Evolutionary conservation across 352 stramenopile genomes (phyloP), one percentile per base, ranked within the genome.

Genomic region (Phytopythium mirpurense): DNA sequence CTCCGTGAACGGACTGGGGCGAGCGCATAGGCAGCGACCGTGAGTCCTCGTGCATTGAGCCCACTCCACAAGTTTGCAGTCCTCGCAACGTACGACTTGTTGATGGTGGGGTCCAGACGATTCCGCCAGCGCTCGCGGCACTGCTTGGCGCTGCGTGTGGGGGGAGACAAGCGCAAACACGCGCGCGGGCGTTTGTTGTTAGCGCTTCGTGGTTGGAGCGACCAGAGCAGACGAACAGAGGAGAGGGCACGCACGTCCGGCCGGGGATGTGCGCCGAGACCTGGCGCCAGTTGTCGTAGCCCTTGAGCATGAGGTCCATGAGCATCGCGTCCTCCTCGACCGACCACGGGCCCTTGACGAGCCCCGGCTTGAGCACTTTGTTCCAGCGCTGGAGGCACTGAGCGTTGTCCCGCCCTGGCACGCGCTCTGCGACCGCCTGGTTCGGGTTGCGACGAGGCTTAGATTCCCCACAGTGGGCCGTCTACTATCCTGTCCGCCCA

Each of bases 121-220:
- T 98, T 98, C 41, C 97, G 76, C 88, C 95, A 99, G 34, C 96
- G 93, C 62, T 99, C 95, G 23, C 96, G 86, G 56, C 96, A 99
- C 63, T 98, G 96, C 65, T 99, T 98, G 0, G 85, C 81, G 15
- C 80, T 93, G 48, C 24, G 65, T 67, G 29, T 32, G 9, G 29
- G 29, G 5, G 9, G 9, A 32, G 29, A 18, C n/a, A 61, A 18
- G 18, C 12, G 18, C 15, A 56, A n/a, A 19, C 7, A 38, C 6
- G 34, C 14, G 1, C 11, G n/a, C 34, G 34, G n/a, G 16, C 5
- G 34, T 38, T n/a, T n/a, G n/a, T n/a, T n/a, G n/a, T n/a, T n/a
- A n/a, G n/a, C n/a, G n/a, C n/a, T n/a, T n/a, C n/a, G n/a, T n/a
- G n/a, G n/a, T n/a, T n/a, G n/a, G n/a, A n/a, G n/a, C n/a, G n/a